Conservation (phyloP, 1,139 yeast genomes). For the Lodderomyces margitis region DNA sequence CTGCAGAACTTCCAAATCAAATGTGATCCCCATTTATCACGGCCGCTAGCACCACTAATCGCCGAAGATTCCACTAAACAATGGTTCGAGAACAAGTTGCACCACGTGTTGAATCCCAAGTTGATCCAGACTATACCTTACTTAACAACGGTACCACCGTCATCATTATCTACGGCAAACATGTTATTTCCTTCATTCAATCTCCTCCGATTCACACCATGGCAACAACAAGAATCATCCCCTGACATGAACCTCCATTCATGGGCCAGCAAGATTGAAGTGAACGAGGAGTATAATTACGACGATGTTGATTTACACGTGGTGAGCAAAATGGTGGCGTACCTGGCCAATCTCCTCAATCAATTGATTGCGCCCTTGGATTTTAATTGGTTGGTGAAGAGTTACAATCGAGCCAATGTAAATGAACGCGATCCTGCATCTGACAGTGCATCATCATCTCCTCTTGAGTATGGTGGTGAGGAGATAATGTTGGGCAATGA, state of each 20-base stretch:
- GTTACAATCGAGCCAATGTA: slow-evolving; percentile 12
- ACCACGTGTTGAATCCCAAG: slow-evolving; percentile 22
- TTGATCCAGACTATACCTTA: slow-evolving; percentile 57
- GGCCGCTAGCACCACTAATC: slow-evolving; percentile 56
- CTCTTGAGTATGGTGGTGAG: too few species aligned
- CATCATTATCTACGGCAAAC: too few species aligned
- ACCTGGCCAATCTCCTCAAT: slow-evolving; percentile 29
- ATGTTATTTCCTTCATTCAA: too few species aligned
- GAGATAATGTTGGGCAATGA: too few species aligned
- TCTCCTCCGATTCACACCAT: neutral
- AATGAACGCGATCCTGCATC: slow-evolving; percentile 4
- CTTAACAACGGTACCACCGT: slow-evolving; percentile 31
- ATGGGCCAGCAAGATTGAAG: slow-evolving; percentile 51
- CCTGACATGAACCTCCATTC: slow-evolving; percentile 28
- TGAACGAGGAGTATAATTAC: slow-evolving; percentile 52
- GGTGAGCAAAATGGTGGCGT: slow-evolving; percentile 32
- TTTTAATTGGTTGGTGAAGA: slow-evolving; percentile 17
- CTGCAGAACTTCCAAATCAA: slow-evolving; percentile 20
- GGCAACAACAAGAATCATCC: too few species aligned
- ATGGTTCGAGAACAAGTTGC: slow-evolving; percentile 38
- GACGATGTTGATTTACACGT: slow-evolving; percentile 35
- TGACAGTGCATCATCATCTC: slow-evolving; percentile 10
- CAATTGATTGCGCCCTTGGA: slow-evolving; percentile 30
- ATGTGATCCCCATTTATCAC: slow-evolving; percentile 38
- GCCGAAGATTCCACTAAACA: slow-evolving; percentile 55